Evolutionary conservation across 192 early-diverging fungal genomes (phyloP), one percentile per base, ranked within the genome.

Genomic region (Rhizophagus prolifer): DNA sequence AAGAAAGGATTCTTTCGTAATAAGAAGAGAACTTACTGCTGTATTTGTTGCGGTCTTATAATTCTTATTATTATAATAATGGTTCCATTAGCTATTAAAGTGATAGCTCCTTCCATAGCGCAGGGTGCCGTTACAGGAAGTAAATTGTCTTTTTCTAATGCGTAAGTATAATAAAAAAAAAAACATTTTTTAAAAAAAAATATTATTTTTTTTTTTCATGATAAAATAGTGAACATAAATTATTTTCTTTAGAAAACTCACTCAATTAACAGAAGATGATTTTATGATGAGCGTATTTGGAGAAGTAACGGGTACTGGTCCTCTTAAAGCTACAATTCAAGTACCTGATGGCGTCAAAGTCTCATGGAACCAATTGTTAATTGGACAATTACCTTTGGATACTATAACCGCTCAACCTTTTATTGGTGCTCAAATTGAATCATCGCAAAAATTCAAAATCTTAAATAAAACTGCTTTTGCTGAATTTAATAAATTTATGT

Each of bases 91-190:
- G 75, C 79, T 26, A 70, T 89, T 34, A 88, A 88, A 62, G 88
- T 90, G 3, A 77, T 85, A 63, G 80, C 88, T 74, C 88, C 89
- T 28, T 81, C 82, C 64, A 82, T 90, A 46, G 85, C 86, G 28
- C 87, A 89, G 78, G 36, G 28, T 9, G 80, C 81, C 62, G 74
- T 88, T 54, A 86, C 87, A 70, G 70, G 83, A 36, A 76, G 81
- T 58, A 65, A 66, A 59, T 81, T 89, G 64, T 59, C 70, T 23
- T 84, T 84, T 58, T 68, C 36, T 8, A 58, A 6, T 34, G 75
- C 41, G 13, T 68, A 68, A 44, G 28, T 76, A 58, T 13, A 54
- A 3, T 19, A 54, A 54, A 19, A 36, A 14, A 21, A 59, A 76
- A n/a, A 16, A 66, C 2, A 67, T n/a, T n/a, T n/a, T n/a, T n/a